Evolutionary conservation across 768 basidiomycete genomes (phyloP).

Genomic region (Boletus insuetus): DNA sequence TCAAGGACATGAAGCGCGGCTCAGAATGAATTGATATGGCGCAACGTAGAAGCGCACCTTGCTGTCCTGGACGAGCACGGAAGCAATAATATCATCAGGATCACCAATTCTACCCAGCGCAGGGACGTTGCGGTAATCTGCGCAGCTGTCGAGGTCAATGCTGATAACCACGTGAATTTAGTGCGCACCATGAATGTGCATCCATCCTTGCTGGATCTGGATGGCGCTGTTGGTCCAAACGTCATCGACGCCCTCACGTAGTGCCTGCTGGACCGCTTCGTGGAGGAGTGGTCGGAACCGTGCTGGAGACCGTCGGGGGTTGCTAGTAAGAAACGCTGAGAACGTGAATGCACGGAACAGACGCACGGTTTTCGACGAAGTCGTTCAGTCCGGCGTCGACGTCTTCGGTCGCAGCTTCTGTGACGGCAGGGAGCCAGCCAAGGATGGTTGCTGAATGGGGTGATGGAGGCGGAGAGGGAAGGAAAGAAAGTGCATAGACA

Average conservation of each 20-base stretch:
- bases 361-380: constrained; percentile 70
- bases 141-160: not conserved
- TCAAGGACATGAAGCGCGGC: not conserved
- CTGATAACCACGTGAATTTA: not conserved
- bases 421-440: constrained; percentile 66
- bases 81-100: constrained; percentile 79
- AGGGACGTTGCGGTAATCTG: constrained; percentile 75
- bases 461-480: constrained; percentile 42
- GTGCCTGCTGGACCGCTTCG: constrained; percentile 50
- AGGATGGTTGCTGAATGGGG: constrained; percentile 52
- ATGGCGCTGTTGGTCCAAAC: constrained; percentile 62
- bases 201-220: constrained; percentile 75
- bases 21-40: not conserved
- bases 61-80: constrained; percentile 69
- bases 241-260: constrained; percentile 60
- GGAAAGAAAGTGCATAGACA: constrained; percentile 66
- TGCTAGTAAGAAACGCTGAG: not conserved
- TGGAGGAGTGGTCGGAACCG: constrained; percentile 61
- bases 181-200: constrained; percentile 68
- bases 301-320: constrained; percentile 36
- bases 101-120: constrained; percentile 74
- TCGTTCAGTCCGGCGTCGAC: constrained; percentile 60
- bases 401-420: constrained; percentile 26
- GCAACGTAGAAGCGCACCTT: constrained; percentile 40
- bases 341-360: not conserved